Conservation (phyloP, 352 stramenopile genomes). For the Pythium oligandrum region DNA sequence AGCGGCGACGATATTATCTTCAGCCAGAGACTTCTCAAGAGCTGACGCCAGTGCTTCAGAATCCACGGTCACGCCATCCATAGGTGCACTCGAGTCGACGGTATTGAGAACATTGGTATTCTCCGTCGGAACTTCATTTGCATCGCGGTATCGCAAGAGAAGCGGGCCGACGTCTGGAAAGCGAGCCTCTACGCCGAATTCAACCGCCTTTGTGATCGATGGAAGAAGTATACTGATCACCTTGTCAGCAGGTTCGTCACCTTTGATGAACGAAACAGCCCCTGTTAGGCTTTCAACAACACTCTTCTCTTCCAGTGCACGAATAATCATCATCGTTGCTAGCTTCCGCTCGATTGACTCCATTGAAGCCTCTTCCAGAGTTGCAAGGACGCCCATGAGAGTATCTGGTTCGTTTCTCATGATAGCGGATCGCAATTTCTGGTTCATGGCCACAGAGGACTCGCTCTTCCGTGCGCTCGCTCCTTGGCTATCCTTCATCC, state of each 20-base stretch:
- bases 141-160: constrained; percentile 3
- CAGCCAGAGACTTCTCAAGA: constrained; percentile 56
- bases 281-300: constrained; percentile 45
- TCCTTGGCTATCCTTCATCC: constrained; percentile 12
- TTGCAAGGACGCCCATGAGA: constrained; percentile 65
- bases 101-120: no score
- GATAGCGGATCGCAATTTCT: constrained; percentile 54
- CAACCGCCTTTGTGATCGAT: constrained; percentile 43
- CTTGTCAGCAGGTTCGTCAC: constrained; percentile 8
- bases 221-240: constrained; percentile 27
- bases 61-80: constrained; percentile 11
- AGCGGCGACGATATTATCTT: constrained; percentile 63
- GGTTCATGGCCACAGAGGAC: constrained; percentile 36
- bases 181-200: constrained; percentile 51
- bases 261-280: constrained; percentile 11
- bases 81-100: no score
- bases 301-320: constrained; percentile 69
- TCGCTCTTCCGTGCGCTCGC: constrained; percentile 32
- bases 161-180: constrained; percentile 28
- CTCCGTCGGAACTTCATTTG: neutral
- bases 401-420: constrained; percentile 57
- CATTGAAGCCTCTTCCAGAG: constrained; percentile 51
- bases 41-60: constrained; percentile 36
- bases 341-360: constrained; percentile 71
- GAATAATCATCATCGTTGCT: constrained; percentile 82